A percentile compares a stretch with the other conserved stretches of the same genome.
Conservation (phyloP, 441 rosid genomes). For the Melastoma candidum region DNA sequence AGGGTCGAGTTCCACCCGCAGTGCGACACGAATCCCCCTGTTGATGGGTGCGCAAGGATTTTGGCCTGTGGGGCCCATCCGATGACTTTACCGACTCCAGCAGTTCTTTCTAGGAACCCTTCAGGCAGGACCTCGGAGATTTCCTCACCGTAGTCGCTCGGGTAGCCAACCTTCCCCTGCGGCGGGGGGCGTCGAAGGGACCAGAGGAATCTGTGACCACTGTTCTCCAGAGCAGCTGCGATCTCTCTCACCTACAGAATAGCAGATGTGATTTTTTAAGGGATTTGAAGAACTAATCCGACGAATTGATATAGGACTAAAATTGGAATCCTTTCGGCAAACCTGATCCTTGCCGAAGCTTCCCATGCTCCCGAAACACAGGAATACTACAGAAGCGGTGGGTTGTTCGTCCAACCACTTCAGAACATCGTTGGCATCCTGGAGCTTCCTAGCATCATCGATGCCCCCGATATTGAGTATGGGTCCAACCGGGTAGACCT, state of each 20-base stretch:
- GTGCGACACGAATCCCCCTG: slow-evolving; percentile 50
- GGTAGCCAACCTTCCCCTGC: background rate
- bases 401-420: slow-evolving; percentile 52
- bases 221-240: slow-evolving; percentile 29
- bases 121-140: slow-evolving; percentile 21
- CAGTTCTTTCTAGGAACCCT: slow-evolving; percentile 34
- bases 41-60: slow-evolving; percentile 24
- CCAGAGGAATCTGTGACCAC: slow-evolving; percentile 45
- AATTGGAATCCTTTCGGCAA: background rate
- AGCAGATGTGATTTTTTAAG: too few species aligned
- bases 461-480: slow-evolving; percentile 19
- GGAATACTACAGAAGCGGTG: slow-evolving; percentile 38
- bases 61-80: slow-evolving; percentile 56
- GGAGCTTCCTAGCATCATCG: background rate
- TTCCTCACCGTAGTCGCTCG: slow-evolving; percentile 15
- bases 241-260: slow-evolving; percentile 24
- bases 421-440: slow-evolving; percentile 12
- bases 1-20: slow-evolving; percentile 43
- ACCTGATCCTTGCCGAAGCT: slow-evolving; percentile 30
- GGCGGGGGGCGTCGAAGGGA: slow-evolving; percentile 32
- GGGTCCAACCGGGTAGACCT: slow-evolving; percentile 41
- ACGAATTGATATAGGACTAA: too few species aligned
- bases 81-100: slow-evolving; percentile 24
- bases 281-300: too few species aligned
- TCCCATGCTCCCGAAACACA: slow-evolving; percentile 66